Evolutionary conservation across 495 filamentous ascomycete genomes (phyloP).

Genomic region (Aspergillus carlsbadensis): DNA sequence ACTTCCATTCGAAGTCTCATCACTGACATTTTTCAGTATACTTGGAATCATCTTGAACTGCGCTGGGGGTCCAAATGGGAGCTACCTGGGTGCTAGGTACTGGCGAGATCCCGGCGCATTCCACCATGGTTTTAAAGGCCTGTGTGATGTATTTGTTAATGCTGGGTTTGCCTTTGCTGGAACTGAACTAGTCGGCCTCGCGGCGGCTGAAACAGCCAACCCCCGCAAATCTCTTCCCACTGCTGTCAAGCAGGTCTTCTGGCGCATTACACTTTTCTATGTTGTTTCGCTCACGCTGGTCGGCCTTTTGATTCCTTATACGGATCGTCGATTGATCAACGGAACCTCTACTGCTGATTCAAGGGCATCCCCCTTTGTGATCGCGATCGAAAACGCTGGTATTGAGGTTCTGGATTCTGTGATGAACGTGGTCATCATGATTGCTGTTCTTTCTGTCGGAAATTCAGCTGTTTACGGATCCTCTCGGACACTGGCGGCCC

Average conservation of each 20-base stretch:
- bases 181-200: constrained; percentile 90
- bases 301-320: constrained; percentile 72
- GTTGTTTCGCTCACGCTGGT: constrained; percentile 71
- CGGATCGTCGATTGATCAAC: constrained; percentile 58
- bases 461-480: constrained; percentile 87
- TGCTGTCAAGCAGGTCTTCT: constrained; percentile 92
- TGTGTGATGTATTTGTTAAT: constrained; percentile 91
- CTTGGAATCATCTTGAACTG: constrained; percentile 77
- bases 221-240: constrained; percentile 83
- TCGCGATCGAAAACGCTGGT: constrained; percentile 78
- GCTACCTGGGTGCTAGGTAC: constrained; percentile 80
- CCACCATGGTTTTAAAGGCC: constrained; percentile 88
- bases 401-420: constrained; percentile 74
- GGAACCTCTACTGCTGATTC: constrained; percentile 58
- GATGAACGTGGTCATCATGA: constrained; percentile 88
- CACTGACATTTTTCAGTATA: constrained; percentile 48
- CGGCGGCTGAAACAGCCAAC: constrained; percentile 84
- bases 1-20: neutral
- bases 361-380: constrained; percentile 83
- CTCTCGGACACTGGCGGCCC: constrained; percentile 79
- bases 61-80: constrained; percentile 71
- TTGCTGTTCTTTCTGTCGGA: constrained; percentile 83
- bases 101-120: constrained; percentile 90
- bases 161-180: constrained; percentile 91
- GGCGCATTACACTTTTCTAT: constrained; percentile 90